These are phyloP conservation scores for Yueomyces sp. DNA, from an alignment of 1,139 yeast species.

Conservation along the genomic window DNA sequence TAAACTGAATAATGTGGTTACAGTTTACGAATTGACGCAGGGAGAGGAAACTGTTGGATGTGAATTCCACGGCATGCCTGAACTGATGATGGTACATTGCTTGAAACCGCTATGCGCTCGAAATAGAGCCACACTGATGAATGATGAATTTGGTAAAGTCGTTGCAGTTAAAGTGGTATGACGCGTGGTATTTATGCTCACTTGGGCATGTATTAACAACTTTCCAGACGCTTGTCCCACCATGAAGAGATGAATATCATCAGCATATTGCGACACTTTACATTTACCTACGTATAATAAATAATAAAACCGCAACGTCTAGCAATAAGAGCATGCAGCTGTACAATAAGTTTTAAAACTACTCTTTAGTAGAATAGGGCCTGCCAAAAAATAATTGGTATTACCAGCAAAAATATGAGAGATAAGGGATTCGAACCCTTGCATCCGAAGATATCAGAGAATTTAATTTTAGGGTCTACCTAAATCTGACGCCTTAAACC, in stretches of 20 bases:
- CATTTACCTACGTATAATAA: too few species aligned
- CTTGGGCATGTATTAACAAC: too few species aligned
- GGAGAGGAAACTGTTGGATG: conserved; percentile 50
- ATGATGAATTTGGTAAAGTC: conserved; percentile 42
- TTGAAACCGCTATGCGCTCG: conserved; percentile 49
- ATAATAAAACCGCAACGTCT: too few species aligned
- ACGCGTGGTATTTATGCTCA: not conserved
- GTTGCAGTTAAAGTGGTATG: conserved; percentile 56
- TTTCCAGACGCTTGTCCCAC: too few species aligned
- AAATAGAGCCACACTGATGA: conserved; percentile 55
- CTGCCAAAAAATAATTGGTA: too few species aligned
- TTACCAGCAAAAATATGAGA: not conserved
- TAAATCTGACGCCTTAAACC: not conserved
- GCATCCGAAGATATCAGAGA: not conserved
- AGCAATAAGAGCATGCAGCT: too few species aligned
- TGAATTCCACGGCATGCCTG: conserved; percentile 54
- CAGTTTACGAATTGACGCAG: conserved; percentile 63
- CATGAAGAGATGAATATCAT: too few species aligned
- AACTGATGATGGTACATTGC: conserved; percentile 40
- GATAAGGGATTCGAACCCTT: not conserved
- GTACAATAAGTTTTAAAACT: too few species aligned
- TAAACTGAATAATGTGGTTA: conserved; percentile 64
- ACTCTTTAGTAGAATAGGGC: too few species aligned
- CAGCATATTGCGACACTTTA: too few species aligned
- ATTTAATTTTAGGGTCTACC: not conserved